These are phyloP conservation scores for Lactifluus echinatus DNA, from an alignment of 768 basidiomycete genomes.

Conservation along the genomic window DNA sequence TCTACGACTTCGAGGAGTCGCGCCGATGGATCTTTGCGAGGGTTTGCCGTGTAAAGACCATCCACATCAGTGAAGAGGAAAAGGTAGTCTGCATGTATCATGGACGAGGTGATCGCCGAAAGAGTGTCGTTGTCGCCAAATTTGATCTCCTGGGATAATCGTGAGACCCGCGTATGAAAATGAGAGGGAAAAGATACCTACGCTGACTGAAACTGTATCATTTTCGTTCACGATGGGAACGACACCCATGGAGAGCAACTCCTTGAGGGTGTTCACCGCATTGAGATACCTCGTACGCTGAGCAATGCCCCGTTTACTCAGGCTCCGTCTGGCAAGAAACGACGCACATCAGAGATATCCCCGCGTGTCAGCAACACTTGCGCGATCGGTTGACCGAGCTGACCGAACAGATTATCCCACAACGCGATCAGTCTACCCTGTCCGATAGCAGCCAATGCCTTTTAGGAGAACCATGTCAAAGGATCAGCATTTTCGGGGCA, in stretches of 20 bases:
- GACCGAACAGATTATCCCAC: conserved; percentile 95
- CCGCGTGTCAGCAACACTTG: conserved; percentile 91
- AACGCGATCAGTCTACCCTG: conserved; percentile 93
- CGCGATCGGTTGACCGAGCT: conserved; percentile 90
- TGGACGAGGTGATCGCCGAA: conserved; percentile 93
- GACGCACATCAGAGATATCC: conserved; percentile 89
- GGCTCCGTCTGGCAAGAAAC: neutral
- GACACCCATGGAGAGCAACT: conserved; percentile 87
- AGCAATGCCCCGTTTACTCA: neutral
- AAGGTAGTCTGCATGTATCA: conserved; percentile 96
- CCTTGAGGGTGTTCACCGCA: conserved; percentile 90
- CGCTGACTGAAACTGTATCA: conserved; percentile 95
- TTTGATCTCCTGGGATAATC: conserved; percentile 82
- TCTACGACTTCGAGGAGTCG: conserved; percentile 73
- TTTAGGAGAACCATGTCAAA: neutral
- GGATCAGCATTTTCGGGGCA: too few relatives aligned
- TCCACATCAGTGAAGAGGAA: conserved; percentile 97
- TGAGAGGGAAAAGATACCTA: conserved; percentile 33
- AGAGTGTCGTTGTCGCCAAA: conserved; percentile 99
- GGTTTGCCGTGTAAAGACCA: conserved; percentile 91
- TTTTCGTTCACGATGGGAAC: conserved; percentile 99
- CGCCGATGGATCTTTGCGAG: conserved; percentile 80
- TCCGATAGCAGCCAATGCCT: conserved; percentile 96
- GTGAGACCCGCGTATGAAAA: neutral
- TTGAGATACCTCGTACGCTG: conserved; percentile 94